Evolutionary conservation across 306 rosid genomes (phyloP).

Genomic region (Sicyos baderoa): DNA sequence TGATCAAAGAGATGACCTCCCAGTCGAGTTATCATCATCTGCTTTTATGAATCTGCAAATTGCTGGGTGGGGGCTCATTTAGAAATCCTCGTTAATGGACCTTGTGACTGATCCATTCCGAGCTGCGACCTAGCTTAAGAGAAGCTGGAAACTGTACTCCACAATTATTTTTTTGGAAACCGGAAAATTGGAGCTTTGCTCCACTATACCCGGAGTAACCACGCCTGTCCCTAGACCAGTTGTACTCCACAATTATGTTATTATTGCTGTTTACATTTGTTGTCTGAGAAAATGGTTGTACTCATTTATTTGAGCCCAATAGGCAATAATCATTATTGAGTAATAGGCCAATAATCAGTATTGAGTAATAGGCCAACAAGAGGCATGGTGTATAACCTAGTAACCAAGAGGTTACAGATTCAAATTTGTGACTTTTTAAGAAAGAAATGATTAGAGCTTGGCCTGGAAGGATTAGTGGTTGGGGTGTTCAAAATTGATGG

Average conservation of each 20-base stretch:
- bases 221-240: no score
- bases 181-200: no score
- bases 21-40: not conserved
- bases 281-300: not conserved
- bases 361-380: no score
- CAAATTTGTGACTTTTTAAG: no score
- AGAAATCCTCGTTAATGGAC: not conserved
- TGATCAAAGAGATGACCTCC: not conserved
- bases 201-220: no score
- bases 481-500: not conserved
- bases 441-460: no score
- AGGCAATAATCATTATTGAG: not conserved
- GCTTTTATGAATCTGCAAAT: not conserved
- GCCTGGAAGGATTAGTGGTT: not conserved
- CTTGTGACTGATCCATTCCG: not conserved
- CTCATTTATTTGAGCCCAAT: conserved; percentile 1
- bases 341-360: no score
- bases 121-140: not conserved
- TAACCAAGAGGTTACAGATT: no score
- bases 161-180: no score
- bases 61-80: not conserved
- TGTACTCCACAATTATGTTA: not conserved
- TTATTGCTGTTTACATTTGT: not conserved
- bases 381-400: no score
- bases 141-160: not conserved